Evolutionary conservation across 2,329 filamentous ascomycete genomes (phyloP).

Genomic region (Aspergillus thermomutatus): DNA sequence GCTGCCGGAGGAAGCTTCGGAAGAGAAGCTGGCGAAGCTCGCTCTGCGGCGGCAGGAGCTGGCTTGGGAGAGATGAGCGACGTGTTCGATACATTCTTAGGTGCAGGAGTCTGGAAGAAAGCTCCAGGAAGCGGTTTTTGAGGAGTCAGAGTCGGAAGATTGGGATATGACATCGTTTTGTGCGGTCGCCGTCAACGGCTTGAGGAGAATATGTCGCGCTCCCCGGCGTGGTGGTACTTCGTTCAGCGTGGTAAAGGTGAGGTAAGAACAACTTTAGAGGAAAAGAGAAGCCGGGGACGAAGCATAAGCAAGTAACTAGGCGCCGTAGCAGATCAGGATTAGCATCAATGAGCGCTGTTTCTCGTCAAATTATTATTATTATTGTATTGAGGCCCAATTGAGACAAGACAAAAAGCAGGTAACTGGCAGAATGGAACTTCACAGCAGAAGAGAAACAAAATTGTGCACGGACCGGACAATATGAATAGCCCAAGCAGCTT

Average conservation of each 20-base stretch:
- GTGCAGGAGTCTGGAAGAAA: constrained; percentile 41
- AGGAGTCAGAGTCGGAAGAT: constrained; percentile 35
- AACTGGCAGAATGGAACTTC: constrained; percentile 10
- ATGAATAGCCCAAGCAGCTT: constrained; percentile 4
- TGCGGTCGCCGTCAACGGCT: constrained; percentile 8
- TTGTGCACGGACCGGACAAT: constrained; percentile 34
- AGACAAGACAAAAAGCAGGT: constrained; percentile 8
- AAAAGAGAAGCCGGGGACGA: constrained; percentile 5
- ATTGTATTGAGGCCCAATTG: neutral
- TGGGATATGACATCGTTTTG: constrained; percentile 42
- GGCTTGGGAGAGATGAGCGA: constrained; percentile 30
- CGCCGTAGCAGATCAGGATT: constrained; percentile 19
- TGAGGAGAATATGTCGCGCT: constrained; percentile 16
- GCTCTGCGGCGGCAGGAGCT: constrained; percentile 25
- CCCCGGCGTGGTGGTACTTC: constrained; percentile 17
- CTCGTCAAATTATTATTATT: constrained; percentile 7
- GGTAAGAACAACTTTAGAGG: neutral
- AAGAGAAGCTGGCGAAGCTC: constrained; percentile 29
- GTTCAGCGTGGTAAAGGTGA: neutral
- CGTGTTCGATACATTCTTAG: constrained; percentile 34
- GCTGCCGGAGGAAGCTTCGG: constrained; percentile 36
- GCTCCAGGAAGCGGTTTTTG: constrained; percentile 41
- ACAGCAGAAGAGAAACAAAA: constrained; percentile 28
- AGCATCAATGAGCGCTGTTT: constrained; percentile 15
- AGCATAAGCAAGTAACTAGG: constrained; percentile 11